A percentile compares a stretch with the other conserved stretches of the same genome.
These are phyloP conservation scores for Neopestalotiopsis clavispora DNA, from an alignment of 2,329 filamentous ascomycete genomes.

Conservation along the genomic window DNA sequence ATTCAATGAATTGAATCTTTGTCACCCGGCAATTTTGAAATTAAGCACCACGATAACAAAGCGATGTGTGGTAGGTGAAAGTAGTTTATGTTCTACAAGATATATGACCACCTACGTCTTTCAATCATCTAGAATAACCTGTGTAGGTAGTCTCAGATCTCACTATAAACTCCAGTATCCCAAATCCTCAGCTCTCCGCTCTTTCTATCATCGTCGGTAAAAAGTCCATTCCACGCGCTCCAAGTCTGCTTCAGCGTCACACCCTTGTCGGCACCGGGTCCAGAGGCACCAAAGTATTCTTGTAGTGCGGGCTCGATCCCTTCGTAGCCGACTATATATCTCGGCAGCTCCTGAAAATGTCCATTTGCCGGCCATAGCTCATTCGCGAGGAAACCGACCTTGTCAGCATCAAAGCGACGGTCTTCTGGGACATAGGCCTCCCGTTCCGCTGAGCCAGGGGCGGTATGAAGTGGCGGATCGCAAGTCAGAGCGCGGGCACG, in stretches of 20 bases:
- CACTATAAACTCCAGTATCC: conserved; percentile 39
- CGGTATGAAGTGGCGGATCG: conserved; percentile 79
- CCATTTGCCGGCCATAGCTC: conserved; percentile 53
- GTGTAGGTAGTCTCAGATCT: background rate
- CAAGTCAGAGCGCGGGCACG: conserved; percentile 86
- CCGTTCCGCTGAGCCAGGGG: conserved; percentile 64
- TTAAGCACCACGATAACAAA: too few species aligned
- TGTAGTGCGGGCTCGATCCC: conserved; percentile 55
- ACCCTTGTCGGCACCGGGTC: conserved; percentile 44
- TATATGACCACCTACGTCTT: background rate
- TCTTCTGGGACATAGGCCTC: conserved; percentile 83
- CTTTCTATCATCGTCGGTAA: conserved; percentile 65
- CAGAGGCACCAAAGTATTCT: conserved; percentile 46
- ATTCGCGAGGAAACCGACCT: conserved; percentile 58
- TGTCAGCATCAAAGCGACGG: conserved; percentile 82
- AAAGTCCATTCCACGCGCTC: conserved; percentile 64
- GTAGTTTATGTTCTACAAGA: too few species aligned
- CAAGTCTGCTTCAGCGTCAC: conserved; percentile 55
- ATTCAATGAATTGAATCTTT: too few species aligned
- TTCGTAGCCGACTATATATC: conserved; percentile 67
- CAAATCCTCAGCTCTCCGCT: conserved; percentile 64
- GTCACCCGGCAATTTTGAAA: too few species aligned
- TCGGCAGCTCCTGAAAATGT: conserved; percentile 47
- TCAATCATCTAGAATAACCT: rapidly evolving
- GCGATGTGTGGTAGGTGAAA: too few species aligned